These are phyloP conservation scores for Amaranthus hypochondriacus DNA, from an alignment of 148 eudicot species.

Conservation along the genomic window DNA sequence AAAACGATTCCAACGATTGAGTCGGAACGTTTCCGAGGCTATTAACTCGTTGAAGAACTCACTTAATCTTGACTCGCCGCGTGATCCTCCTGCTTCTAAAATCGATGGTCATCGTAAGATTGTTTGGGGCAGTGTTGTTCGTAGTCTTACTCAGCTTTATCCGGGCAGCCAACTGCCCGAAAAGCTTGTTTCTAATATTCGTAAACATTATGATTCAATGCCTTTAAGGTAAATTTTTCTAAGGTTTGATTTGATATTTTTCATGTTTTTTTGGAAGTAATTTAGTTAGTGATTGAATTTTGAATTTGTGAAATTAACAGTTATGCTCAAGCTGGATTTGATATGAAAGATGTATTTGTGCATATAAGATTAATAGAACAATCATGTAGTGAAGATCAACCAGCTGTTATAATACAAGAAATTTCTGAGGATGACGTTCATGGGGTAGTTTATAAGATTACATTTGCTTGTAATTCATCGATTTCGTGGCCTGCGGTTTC, in stretches of 20 bases:
- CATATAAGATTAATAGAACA: conserved; percentile 85
- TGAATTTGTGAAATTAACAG: conserved; percentile 29
- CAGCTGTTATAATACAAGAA: conserved; percentile 71
- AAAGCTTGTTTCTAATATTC: conserved; percentile 74
- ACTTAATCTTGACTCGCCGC: conserved; percentile 58
- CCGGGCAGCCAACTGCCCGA: conserved; percentile 98
- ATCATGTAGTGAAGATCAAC: conserved; percentile 64
- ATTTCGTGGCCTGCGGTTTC: conserved; percentile 82
- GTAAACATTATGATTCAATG: conserved; percentile 85
- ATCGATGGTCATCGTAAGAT: conserved; percentile 50
- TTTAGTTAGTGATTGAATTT: background rate
- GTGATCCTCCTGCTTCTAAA: conserved; percentile 42
- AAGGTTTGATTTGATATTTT: background rate
- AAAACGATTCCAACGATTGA: conserved; percentile 68
- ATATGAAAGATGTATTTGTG: conserved; percentile 87
- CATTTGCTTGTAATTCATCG: conserved; percentile 76
- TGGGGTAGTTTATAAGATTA: conserved; percentile 52
- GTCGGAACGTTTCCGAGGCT: conserved; percentile 80
- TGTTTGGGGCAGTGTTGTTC: conserved; percentile 75
- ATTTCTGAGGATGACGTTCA: conserved; percentile 51
- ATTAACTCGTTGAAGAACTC: conserved; percentile 83
- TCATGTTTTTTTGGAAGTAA: background rate
- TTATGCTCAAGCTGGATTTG: conserved; percentile 91
- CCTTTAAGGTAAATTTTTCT: conserved; percentile 54
- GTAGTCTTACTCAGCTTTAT: conserved; percentile 83